Base-by-base conservation (phyloP, 1,139 yeast genomes). In the Geotrichum klebahnii region DNA sequence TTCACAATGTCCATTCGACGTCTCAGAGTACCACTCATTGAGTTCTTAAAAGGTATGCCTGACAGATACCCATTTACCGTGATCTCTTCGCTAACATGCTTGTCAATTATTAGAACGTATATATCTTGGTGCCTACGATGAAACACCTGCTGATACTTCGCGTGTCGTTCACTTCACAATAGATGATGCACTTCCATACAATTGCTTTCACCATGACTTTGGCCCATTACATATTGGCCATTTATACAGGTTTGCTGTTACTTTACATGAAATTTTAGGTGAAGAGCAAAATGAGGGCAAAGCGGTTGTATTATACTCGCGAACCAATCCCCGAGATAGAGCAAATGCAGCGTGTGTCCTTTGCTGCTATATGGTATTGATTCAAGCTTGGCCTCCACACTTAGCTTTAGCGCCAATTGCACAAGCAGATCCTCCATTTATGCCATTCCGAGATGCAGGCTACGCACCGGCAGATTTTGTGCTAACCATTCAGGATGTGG, bases 341-440 rank as follows among this genome's bases (percentile, higher is more conserved):
- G 82, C 97, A 9, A 92, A 94, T 64, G 95, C 97, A n/a, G 97
- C 97, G 2, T 89, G 97, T 67, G 74, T 92, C 56, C 73, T 92
- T 50, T 87, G 96, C 59, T 88, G 97, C 62, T 92, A 92, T 67
- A 89, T 92, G 97, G 82, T 92, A 0, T 72, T 92, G 54, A 90
- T 92, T 16, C 98, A 92, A 66, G 84, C 90, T 17, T 92, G 98
- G 98, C 89, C 97, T 0, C 98, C 98, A 0, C 98, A 92, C 67
- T 92, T 92, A 67, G 98, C 92, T 0, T 72, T 92, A 57, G 97
- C 95, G 56, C 98, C 98, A 0, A 79, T 92, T 50, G 81, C 95
- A 2, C 97, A 92, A 66, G 81, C 84, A 3, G 92, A 85, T 46
- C 97, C 96, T 1, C 97, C 98, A 2, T 83, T 90, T 60, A 90